Evolutionary conservation across 306 rosid genomes (phyloP).

Genomic region (Vicia sativa): DNA sequence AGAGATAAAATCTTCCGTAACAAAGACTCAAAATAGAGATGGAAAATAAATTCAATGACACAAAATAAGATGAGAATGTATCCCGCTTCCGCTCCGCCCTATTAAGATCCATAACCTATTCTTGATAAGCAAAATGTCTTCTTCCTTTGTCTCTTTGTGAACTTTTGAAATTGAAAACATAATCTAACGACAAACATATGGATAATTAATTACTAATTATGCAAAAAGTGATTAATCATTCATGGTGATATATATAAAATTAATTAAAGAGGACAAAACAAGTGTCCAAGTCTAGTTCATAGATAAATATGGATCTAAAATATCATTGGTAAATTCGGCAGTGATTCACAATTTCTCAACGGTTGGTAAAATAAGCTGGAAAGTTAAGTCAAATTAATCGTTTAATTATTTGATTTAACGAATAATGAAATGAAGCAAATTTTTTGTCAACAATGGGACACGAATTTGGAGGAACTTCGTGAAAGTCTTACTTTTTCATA

Average conservation of each 20-base stretch:
- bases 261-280: conserved; percentile 17
- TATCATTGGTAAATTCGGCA: not conserved
- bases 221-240: conserved; percentile 29
- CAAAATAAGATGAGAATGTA: too few species aligned
- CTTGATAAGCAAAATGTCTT: not conserved
- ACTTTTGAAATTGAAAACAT: too few species aligned
- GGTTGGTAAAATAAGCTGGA: conserved; percentile 54
- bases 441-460: not conserved
- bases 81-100: too few species aligned
- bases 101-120: too few species aligned
- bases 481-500: not conserved
- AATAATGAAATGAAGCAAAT: not conserved
- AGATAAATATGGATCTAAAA: conserved; percentile 38
- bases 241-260: conserved; percentile 25
- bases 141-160: not conserved
- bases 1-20: too few species aligned
- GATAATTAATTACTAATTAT: conserved; percentile 37
- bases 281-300: not conserved
- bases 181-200: conserved; percentile 5
- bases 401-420: not conserved
- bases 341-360: conserved; percentile 44
- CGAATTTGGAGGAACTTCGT: not conserved
- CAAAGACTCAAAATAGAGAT: too few species aligned
- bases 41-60: too few species aligned
- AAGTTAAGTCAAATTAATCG: conserved; percentile 1